Conservation (phyloP, 345 rosid species). For the Corymbia maculata region DNA sequence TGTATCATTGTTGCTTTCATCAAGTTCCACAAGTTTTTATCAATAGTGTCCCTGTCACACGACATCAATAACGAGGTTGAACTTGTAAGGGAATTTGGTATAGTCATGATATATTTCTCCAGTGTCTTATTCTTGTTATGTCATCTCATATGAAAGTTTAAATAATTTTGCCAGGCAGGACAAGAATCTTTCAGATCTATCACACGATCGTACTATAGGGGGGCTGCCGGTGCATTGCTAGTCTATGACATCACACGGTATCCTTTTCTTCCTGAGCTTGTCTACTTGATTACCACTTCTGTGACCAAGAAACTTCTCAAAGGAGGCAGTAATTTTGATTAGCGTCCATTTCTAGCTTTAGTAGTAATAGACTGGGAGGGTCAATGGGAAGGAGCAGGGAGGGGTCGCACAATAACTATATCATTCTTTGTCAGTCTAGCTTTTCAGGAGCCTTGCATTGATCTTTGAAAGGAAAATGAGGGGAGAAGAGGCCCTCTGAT, state of each 20-base stretch:
- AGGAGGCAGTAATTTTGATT: not conserved
- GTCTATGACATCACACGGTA: conserved; percentile 97
- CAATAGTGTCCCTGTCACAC: not conserved
- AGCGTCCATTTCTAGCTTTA: not conserved
- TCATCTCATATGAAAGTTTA: not conserved
- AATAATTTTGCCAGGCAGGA: conserved; percentile 55
- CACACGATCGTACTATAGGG: conserved; percentile 91
- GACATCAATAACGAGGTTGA: not conserved
- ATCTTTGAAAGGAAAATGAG: not conserved
- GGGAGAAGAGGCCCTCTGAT: not conserved
- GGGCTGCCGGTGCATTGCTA: conserved; percentile 98
- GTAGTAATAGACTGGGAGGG: not conserved
- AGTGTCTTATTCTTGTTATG: not conserved
- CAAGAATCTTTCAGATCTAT: conserved; percentile 98
- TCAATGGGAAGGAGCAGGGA: not conserved
- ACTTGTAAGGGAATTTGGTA: not conserved
- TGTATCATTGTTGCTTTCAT: not conserved
- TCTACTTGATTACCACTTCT: not conserved
- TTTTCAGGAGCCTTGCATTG: not conserved
- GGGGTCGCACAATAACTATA: not conserved
- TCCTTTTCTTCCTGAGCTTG: not conserved
- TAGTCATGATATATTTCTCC: not conserved
- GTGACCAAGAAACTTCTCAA: not conserved
- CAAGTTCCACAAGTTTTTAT: not conserved
- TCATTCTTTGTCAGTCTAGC: not conserved